These are phyloP conservation scores for Colletotrichum chlorophyti DNA, from an alignment of 2,329 filamentous ascomycete species.

Conservation along the genomic window DNA sequence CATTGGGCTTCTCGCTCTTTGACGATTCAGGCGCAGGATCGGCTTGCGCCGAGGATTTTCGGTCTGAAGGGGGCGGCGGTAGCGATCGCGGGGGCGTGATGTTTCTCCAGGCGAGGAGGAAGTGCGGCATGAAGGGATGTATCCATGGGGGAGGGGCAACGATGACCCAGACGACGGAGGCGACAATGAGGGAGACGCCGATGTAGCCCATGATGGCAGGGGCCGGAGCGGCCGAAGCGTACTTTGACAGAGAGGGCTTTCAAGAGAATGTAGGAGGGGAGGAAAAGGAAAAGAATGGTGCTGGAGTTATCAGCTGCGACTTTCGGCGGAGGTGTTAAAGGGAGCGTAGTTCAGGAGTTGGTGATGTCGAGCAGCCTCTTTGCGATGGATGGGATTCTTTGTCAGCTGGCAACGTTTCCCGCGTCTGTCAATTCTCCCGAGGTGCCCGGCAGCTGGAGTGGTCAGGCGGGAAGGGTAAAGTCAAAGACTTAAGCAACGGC, in stretches of 20 bases:
- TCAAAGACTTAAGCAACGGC: background rate
- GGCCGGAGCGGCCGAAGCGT: background rate
- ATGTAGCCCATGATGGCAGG: slow-evolving; percentile 57
- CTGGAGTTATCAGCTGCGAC: background rate
- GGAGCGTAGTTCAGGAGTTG: background rate
- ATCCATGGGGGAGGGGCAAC: slow-evolving; percentile 61
- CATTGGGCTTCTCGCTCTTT: slow-evolving; percentile 4
- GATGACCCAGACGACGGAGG: slow-evolving; percentile 63
- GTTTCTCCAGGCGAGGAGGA: slow-evolving; percentile 36
- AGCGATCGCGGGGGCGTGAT: background rate
- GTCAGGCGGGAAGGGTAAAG: too few relatives aligned
- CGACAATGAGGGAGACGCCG: slow-evolving; percentile 68
- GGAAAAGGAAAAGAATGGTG: background rate
- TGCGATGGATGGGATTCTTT: background rate
- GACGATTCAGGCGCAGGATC: background rate
- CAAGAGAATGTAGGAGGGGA: background rate
- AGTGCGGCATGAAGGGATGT: slow-evolving; percentile 49
- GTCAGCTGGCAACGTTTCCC: background rate
- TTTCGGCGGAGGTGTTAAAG: too few relatives aligned
- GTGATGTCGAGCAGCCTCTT: background rate
- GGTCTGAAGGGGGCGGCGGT: background rate
- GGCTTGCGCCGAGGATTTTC: background rate
- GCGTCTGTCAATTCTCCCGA: background rate
- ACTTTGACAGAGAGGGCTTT: background rate
- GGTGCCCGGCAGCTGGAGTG: background rate